These are phyloP conservation scores for Kodamaea alishanica DNA, from an alignment of 1,139 yeast genomes.

Conservation along the genomic window DNA sequence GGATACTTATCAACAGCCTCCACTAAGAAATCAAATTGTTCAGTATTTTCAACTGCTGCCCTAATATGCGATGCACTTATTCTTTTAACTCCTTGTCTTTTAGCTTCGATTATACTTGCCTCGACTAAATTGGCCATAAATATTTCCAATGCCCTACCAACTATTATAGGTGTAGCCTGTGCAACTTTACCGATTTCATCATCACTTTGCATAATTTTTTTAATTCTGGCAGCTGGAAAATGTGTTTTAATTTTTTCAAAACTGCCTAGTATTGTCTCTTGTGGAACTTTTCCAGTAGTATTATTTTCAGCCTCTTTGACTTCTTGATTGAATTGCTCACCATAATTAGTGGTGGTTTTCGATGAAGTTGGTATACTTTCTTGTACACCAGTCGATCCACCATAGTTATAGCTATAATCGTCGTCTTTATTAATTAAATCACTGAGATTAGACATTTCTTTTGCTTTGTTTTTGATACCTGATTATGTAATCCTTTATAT, in stretches of 20 bases:
- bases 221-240: constrained; percentile 95
- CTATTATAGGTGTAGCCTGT: constrained; percentile 95
- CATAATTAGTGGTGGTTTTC: constrained; percentile 4
- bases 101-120: constrained; percentile 77
- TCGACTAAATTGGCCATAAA: constrained; percentile 89
- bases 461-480: neutral
- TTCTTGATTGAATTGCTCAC: constrained; percentile 6
- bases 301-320: constrained; percentile 2
- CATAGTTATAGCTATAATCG: constrained; percentile 17
- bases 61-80: constrained; percentile 81
- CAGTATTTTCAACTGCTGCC: constrained; percentile 79
- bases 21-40: constrained; percentile 86
- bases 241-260: constrained; percentile 75
- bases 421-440: constrained; percentile 18
- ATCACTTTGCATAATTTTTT: constrained; percentile 95
- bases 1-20: constrained; percentile 67
- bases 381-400: neutral
- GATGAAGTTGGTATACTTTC: constrained; percentile 1
- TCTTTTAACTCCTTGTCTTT: constrained; percentile 70
- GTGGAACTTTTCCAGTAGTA: constrained; percentile 16
- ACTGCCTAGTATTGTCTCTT: constrained; percentile 29
- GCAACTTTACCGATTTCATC: constrained; percentile 99
- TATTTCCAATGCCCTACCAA: constrained; percentile 89
- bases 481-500: constrained; percentile 6
- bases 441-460: constrained; percentile 16